phyloP scores from a whole-genome alignment of 1,284 basidiomycete genomes.

The Ganoderma meredithae region DNA sequence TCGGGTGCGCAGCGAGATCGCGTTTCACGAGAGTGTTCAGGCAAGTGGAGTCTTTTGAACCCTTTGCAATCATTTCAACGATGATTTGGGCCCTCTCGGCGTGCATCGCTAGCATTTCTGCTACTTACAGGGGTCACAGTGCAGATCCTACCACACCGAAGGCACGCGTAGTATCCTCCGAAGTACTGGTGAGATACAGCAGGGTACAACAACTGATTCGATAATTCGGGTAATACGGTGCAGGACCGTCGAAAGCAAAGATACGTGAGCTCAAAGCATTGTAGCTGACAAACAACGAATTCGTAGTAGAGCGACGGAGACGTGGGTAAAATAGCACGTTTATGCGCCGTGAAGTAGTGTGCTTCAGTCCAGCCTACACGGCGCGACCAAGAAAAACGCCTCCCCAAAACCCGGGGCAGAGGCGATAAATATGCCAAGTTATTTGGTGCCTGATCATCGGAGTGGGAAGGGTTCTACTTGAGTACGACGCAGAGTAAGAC shows the following conservation, averaged over 20 bases:
- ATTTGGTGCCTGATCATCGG: constrained; percentile 24
- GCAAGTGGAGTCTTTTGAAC: background rate
- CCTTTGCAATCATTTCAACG: background rate
- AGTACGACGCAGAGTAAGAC: background rate
- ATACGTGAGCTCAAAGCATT: background rate
- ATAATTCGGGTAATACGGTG: background rate
- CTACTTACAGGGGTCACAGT: background rate
- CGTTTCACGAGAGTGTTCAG: background rate
- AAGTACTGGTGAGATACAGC: background rate
- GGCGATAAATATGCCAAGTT: constrained; percentile 25
- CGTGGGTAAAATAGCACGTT: background rate
- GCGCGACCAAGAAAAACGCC: constrained; percentile 12
- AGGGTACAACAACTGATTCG: background rate
- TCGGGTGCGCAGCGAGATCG: constrained; percentile 1
- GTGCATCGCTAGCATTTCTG: background rate
- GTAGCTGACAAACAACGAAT: background rate
- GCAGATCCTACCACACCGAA: background rate
- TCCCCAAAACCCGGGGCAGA: constrained; percentile 25
- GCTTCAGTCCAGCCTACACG: constrained; percentile 10
- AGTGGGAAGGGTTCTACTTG: constrained; percentile 12
- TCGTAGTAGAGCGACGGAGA: constrained; percentile 1
- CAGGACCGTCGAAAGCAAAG: background rate
- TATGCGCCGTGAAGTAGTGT: constrained; percentile 6
- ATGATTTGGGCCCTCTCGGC: background rate
- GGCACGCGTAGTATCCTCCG: background rate